phyloP scores from a whole-genome alignment of 208 protist species.

The Trypanosoma platydactyli region DNA sequence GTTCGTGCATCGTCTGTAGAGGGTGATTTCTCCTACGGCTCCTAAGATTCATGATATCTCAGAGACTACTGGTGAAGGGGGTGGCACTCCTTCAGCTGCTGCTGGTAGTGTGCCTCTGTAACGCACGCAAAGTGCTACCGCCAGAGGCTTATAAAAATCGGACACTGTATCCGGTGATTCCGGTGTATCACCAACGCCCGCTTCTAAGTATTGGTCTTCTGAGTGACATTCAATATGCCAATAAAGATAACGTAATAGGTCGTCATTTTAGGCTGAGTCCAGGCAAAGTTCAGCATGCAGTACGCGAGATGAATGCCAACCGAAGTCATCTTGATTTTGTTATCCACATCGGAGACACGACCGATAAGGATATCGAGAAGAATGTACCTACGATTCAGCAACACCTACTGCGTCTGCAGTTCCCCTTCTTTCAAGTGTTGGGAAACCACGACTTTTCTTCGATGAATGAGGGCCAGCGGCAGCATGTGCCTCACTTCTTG shows the following conservation, averaged over 20 bases:
- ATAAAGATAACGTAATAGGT: conserved; percentile 5
- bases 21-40: not conserved
- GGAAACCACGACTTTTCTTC: conserved; percentile 28
- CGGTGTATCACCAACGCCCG: conserved; percentile 8
- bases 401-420: conserved; percentile 1
- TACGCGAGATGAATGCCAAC: conserved; percentile 31
- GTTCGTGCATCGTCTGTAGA: not conserved
- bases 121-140: conserved; percentile 7
- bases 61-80: too few relatives aligned
- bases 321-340: conserved; percentile 27
- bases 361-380: conserved; percentile 3
- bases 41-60: not conserved
- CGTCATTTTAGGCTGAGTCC: conserved; percentile 24
- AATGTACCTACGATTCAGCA: conserved; percentile 7
- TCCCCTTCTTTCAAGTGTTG: conserved; percentile 25
- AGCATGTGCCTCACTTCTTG: conserved; percentile 12
- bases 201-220: conserved; percentile 25
- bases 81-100: conserved; percentile 15
- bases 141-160: conserved; percentile 18
- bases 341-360: conserved; percentile 25
- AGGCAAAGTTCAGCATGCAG: conserved; percentile 18
- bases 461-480: not conserved
- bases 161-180: conserved; percentile 13
- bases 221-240: conserved; percentile 28
- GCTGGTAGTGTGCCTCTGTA: conserved; percentile 2